A percentile compares a stretch with the other conserved stretches of the same genome.
Evolutionary conservation across 352 stramenopile genomes (phyloP).

Genomic region (Aphanomyces euteiches): DNA sequence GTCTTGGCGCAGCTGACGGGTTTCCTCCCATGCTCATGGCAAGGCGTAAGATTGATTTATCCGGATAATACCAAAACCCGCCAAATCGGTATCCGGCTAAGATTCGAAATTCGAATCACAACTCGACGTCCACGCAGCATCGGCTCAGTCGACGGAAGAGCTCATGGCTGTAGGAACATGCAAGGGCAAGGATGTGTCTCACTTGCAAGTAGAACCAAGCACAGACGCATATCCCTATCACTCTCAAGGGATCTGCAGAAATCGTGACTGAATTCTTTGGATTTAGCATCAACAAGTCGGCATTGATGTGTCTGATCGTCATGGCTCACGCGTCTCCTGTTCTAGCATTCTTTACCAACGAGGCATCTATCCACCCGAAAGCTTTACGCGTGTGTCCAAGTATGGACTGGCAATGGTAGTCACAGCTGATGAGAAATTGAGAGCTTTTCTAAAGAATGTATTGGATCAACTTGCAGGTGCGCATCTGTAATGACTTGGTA

Average conservation of each 20-base stretch:
- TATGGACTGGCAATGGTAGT: conserved; percentile 99
- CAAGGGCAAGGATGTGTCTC: background rate
- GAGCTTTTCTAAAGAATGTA: conserved; percentile 94
- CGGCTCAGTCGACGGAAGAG: too few species aligned
- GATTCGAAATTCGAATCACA: too few species aligned
- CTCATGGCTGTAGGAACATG: too few species aligned
- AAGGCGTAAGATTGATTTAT: too few species aligned
- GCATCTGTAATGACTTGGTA: conserved; percentile 18
- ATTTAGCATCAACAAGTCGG: conserved; percentile 96
- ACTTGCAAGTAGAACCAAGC: conserved; percentile 10
- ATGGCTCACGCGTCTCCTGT: too few species aligned
- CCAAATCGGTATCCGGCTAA: too few species aligned
- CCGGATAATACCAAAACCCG: too few species aligned
- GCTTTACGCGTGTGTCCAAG: conserved; percentile 96
- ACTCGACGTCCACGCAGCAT: too few species aligned
- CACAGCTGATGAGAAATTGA: conserved; percentile 94
- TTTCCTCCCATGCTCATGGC: too few species aligned
- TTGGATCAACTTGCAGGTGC: conserved; percentile 85
- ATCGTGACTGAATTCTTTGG: conserved; percentile 99
- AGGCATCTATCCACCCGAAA: conserved; percentile 99
- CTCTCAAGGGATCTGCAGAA: conserved; percentile 97
- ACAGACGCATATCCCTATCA: conserved; percentile 93
- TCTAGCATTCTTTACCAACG: conserved; percentile 90
- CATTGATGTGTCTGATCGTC: background rate
- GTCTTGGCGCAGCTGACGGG: too few species aligned